A percentile compares a stretch with the other conserved stretches of the same genome.
Conservation (phyloP, 2,329 filamentous ascomycete genomes). For the Trichoderma atroviride region DNA sequence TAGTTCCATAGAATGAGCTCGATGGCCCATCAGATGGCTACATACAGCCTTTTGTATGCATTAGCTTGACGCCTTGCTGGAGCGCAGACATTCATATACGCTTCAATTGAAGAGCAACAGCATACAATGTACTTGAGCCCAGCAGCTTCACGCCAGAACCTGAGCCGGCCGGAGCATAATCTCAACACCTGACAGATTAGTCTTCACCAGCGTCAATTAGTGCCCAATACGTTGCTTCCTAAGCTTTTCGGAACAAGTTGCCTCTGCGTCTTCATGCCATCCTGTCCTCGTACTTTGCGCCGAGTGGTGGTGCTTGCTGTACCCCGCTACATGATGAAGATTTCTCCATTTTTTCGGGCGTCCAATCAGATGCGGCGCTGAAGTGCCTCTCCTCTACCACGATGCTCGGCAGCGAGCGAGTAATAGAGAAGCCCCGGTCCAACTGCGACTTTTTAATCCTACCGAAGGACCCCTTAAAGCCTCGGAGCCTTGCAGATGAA, state of each 20-base stretch:
- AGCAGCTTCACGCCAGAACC: not conserved
- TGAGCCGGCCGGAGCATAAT: not conserved
- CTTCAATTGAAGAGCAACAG: not conserved
- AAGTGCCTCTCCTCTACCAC: slow-evolving; percentile 5
- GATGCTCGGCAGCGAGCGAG: not conserved
- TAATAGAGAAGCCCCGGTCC: not conserved
- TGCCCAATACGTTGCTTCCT: not conserved
- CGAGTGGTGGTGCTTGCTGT: not conserved
- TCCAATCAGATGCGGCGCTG: slow-evolving; percentile 7
- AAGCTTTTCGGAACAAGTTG: not conserved
- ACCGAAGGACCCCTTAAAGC: not conserved
- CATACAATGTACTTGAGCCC: not conserved
- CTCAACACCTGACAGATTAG: not conserved
- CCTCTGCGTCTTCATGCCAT: not conserved
- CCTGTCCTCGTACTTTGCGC: not conserved
- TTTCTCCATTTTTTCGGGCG: not conserved
- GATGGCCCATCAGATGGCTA: not conserved
- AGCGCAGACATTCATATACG: not conserved
- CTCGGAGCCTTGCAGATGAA: not conserved
- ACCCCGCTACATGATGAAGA: slow-evolving; percentile 3
- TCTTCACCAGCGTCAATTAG: not conserved
- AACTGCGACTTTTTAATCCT: not conserved
- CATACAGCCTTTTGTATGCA: not conserved
- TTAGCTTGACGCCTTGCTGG: not conserved
- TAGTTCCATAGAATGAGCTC: not conserved